phyloP scores from a whole-genome alignment of 202 grass and related monocot species.

The Setaria italica region DNA sequence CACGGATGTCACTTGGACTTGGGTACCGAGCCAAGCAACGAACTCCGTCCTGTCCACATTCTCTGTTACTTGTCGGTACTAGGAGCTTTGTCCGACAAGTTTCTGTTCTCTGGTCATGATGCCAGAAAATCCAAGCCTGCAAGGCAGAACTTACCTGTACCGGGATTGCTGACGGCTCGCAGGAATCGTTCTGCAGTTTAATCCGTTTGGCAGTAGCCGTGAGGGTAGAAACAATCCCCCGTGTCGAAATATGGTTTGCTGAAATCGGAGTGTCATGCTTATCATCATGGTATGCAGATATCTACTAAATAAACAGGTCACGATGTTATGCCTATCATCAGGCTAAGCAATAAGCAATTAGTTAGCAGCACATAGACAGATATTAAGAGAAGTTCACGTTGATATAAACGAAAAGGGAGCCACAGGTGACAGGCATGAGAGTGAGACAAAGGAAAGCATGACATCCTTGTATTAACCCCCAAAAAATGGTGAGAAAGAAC shows the following conservation, averaged over 20 bases:
- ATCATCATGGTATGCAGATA: not conserved
- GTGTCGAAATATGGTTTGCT: not conserved
- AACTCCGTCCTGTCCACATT: constrained; percentile 18
- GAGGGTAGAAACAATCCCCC: not conserved
- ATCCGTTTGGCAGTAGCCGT: not conserved
- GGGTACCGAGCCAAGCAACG: constrained; percentile 29
- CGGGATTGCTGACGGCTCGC: not conserved
- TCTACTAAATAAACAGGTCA: not conserved
- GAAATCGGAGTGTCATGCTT: not conserved
- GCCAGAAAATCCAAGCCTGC: not conserved
- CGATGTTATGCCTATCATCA: too few species aligned
- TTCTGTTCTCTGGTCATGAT: not conserved
- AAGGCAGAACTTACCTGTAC: constrained; percentile 2
- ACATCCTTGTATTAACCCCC: not conserved
- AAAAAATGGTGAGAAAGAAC: not conserved
- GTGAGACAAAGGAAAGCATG: not conserved
- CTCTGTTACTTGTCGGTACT: not conserved
- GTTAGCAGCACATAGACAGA: not conserved
- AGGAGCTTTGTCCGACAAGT: constrained; percentile 8
- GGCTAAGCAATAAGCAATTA: not conserved
- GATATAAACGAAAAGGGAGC: not conserved
- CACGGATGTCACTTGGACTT: not conserved
- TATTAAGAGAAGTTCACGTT: not conserved
- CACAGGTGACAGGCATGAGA: not conserved
- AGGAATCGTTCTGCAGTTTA: not conserved